These are phyloP conservation scores for Podosphaera leucotricha DNA, from an alignment of 2,329 filamentous ascomycete species.

Conservation along the genomic window DNA sequence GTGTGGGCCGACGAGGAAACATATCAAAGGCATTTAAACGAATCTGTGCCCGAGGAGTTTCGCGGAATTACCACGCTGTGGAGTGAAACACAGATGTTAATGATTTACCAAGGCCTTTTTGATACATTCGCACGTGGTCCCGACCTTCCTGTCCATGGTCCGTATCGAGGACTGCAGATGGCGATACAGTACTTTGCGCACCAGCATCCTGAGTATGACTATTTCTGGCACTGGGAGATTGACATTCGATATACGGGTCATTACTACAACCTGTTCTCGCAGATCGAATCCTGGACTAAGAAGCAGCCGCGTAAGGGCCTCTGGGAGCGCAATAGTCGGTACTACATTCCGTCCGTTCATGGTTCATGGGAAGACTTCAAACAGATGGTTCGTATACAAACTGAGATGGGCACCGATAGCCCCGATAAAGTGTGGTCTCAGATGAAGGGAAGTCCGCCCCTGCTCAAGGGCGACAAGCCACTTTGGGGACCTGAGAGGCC, in stretches of 20 bases:
- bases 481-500: constrained; percentile 73
- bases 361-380: constrained; percentile 62
- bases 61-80: constrained; percentile 72
- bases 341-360: constrained; percentile 55
- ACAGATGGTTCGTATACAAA: constrained; percentile 52
- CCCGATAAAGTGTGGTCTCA: constrained; percentile 44
- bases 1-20: constrained; percentile 54
- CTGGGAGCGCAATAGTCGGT: constrained; percentile 59
- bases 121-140: constrained; percentile 44
- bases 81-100: constrained; percentile 82
- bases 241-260: constrained; percentile 78
- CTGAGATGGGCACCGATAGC: constrained; percentile 41
- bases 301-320: constrained; percentile 55
- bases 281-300: constrained; percentile 43
- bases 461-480: constrained; percentile 28
- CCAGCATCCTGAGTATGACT: constrained; percentile 70
- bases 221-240: constrained; percentile 93
- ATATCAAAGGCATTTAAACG: constrained; percentile 42
- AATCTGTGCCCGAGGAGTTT: constrained; percentile 62
- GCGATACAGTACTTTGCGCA: constrained; percentile 85
- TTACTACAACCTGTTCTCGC: constrained; percentile 52
- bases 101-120: constrained; percentile 70
- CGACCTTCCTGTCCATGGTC: constrained; percentile 62
- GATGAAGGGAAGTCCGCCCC: constrained; percentile 16
- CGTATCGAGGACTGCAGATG: constrained; percentile 84